phyloP scores from a whole-genome alignment of 2,329 filamentous ascomycete genomes.

The Aspergillus fijiensis region DNA sequence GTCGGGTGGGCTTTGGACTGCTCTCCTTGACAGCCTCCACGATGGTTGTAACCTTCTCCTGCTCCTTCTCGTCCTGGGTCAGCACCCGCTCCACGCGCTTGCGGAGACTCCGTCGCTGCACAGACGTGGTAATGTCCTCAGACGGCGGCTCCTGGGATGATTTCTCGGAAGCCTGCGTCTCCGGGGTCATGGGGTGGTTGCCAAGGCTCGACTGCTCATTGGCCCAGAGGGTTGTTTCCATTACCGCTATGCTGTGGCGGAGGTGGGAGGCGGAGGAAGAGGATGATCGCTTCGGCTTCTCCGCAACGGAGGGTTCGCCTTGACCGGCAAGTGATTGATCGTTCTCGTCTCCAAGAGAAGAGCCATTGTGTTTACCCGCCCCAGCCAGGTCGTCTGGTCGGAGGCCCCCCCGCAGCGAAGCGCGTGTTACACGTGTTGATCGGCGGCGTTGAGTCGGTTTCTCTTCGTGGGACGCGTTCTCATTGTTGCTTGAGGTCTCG shows the following conservation, averaged over 20 bases:
- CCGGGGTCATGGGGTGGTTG: constrained; percentile 29
- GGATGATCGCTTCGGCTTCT: constrained; percentile 33
- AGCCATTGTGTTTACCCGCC: constrained; percentile 22
- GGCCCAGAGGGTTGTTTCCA: constrained; percentile 36
- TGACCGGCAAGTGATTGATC: constrained; percentile 29
- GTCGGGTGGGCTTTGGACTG: constrained; percentile 33
- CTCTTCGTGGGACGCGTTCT: constrained; percentile 37
- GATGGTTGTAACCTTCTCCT: constrained; percentile 22
- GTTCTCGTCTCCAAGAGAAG: constrained; percentile 25
- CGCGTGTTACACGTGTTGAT: constrained; percentile 43
- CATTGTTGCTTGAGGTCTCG: constrained; percentile 44
- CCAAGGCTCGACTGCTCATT: constrained; percentile 25
- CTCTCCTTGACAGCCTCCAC: constrained; percentile 21
- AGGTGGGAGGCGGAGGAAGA: constrained; percentile 30
- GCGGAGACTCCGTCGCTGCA: constrained; percentile 33
- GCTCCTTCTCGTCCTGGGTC: constrained; percentile 25
- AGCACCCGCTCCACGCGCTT: constrained; percentile 33
- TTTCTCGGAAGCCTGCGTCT: constrained; percentile 35
- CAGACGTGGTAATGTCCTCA: constrained; percentile 25
- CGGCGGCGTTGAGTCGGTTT: constrained; percentile 31
- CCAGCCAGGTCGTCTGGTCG: constrained; percentile 27
- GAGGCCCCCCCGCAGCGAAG: constrained; percentile 35
- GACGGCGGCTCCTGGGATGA: constrained; percentile 31
- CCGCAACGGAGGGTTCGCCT: constrained; percentile 42
- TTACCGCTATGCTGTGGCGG: constrained; percentile 43